These are phyloP conservation scores for Hyaloscypha finlandica DNA, from an alignment of 495 filamentous ascomycete species.

Conservation along the genomic window DNA sequence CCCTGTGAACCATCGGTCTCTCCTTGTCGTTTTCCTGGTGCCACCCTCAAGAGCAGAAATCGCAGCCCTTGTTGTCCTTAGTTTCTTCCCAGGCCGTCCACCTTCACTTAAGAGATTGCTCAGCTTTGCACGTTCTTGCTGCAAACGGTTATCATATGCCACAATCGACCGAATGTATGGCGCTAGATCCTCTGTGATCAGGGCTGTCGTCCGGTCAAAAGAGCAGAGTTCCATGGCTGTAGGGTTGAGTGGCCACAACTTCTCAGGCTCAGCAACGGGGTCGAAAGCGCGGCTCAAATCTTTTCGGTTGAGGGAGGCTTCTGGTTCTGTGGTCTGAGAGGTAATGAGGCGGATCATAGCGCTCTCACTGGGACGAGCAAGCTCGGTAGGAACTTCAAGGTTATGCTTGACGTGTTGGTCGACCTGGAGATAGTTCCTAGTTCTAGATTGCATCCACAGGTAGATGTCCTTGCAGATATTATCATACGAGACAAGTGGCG, in stretches of 20 bases:
- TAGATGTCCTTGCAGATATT: constrained; percentile 34
- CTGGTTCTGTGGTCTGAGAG: constrained; percentile 16
- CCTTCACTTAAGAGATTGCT: constrained; percentile 59
- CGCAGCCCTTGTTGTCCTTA: constrained; percentile 76
- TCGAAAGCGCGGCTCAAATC: constrained; percentile 57
- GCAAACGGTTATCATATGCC: constrained; percentile 68
- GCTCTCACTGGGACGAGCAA: constrained; percentile 25
- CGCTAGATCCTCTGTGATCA: constrained; percentile 74
- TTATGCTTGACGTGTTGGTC: constrained; percentile 27
- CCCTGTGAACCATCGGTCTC: constrained; percentile 77
- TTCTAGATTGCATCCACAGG: constrained; percentile 33
- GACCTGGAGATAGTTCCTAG: constrained; percentile 31
- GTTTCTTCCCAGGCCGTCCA: constrained; percentile 52
- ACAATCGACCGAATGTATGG: constrained; percentile 84
- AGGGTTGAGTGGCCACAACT: constrained; percentile 23
- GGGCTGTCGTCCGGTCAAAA: constrained; percentile 66
- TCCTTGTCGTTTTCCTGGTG: constrained; percentile 66
- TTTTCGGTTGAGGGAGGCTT: constrained; percentile 35
- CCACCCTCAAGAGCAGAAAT: constrained; percentile 84
- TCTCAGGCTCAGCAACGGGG: constrained; percentile 52
- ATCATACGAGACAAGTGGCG: constrained; percentile 23
- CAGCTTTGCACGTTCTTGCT: constrained; percentile 63
- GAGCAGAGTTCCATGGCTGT: constrained; percentile 51
- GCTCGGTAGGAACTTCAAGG: constrained; percentile 26
- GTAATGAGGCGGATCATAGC: constrained; percentile 12